phyloP scores from a whole-genome alignment of 495 filamentous ascomycete genomes.

The Aspergillus panamensis region DNA sequence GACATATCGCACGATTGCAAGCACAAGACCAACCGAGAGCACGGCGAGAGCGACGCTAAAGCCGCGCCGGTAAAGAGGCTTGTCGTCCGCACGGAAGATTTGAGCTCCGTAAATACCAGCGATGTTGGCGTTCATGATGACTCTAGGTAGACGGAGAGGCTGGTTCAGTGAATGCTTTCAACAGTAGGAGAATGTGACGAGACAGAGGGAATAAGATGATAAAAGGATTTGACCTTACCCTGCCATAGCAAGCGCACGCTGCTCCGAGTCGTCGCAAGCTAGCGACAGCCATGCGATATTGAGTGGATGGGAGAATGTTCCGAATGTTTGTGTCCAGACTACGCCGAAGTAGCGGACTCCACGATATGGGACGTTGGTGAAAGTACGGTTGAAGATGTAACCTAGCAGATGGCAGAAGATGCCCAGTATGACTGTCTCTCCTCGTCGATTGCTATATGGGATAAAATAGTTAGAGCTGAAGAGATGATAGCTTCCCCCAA shows the following conservation, averaged over 20 bases:
- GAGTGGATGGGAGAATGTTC: constrained; percentile 14
- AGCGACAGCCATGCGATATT: constrained; percentile 19
- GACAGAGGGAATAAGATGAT: not conserved
- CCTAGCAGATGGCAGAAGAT: constrained; percentile 15
- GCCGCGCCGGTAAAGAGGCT: constrained; percentile 15
- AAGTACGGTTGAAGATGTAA: constrained; percentile 19
- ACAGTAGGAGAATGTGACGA: not conserved
- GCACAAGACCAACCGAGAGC: constrained; percentile 11
- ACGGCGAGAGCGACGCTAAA: constrained; percentile 12
- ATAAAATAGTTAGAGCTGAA: not conserved
- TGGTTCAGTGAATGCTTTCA: not conserved
- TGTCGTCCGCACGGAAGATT: constrained; percentile 19
- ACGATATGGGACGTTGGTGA: constrained; percentile 7
- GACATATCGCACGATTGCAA: constrained; percentile 7
- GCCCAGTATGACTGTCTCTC: constrained; percentile 13
- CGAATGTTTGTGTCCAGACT: constrained; percentile 12
- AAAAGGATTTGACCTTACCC: constrained; percentile 11
- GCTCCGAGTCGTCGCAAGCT: constrained; percentile 12
- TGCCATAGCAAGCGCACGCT: constrained; percentile 17
- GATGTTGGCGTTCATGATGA: constrained; percentile 20
- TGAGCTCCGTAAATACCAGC: constrained; percentile 19
- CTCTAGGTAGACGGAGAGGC: not conserved
- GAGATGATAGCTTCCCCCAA: not conserved
- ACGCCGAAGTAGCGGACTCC: constrained; percentile 15
- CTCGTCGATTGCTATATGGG: constrained; percentile 11